Evolutionary conservation across 306 rosid genomes (phyloP), one percentile per base, ranked within the genome.

Genomic region (Biancaea sappan): DNA sequence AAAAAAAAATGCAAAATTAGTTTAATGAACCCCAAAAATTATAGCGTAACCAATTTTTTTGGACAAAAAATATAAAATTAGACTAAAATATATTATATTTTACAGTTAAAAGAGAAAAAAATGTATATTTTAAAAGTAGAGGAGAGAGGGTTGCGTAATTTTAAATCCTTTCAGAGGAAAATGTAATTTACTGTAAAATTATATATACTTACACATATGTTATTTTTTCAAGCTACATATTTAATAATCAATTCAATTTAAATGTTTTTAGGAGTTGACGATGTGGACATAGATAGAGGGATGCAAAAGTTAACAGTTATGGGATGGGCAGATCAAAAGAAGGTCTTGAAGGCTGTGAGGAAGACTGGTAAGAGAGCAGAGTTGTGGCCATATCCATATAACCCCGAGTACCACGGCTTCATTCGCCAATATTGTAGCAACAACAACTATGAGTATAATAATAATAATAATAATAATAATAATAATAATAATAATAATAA

Each of bases 301-400:
- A 74, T 83, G 86, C 97, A 91, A 47, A 91, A 89, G 82, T 92
- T 91, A 53, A 85, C 92, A 0, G 97, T 91, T n/a, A 89, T 83
- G 86, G 97, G 97, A 57, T 89, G 91, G 92, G 87, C 86, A 16
- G 77, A 84, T 8, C 84, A 81, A 51, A 73, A 75, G 72, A 87
- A 89, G 80, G 88, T 87, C 0, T 46, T 91, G 79, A 91, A 84
- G 70, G 34, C 85, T 8, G 88, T 84, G 3, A 86, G 88, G 76
- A 88, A 77, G 79, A 86, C 79, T 0, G 97, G 97, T 14, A 83
- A 72, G 29, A 89, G 72, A 43, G 95, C 95, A 3, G 97, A 91
- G 77, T 69, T 85, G 12, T 89, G 94, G 92, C 94, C 97, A 25
- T 88, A 88, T 66, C 88, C 95, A 41, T 85, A 84, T 72, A 84